Evolutionary conservation across 2,329 filamentous ascomycete genomes (phyloP), one percentile per base, ranked within the genome.

Genomic region (Coleophoma crateriformis): DNA sequence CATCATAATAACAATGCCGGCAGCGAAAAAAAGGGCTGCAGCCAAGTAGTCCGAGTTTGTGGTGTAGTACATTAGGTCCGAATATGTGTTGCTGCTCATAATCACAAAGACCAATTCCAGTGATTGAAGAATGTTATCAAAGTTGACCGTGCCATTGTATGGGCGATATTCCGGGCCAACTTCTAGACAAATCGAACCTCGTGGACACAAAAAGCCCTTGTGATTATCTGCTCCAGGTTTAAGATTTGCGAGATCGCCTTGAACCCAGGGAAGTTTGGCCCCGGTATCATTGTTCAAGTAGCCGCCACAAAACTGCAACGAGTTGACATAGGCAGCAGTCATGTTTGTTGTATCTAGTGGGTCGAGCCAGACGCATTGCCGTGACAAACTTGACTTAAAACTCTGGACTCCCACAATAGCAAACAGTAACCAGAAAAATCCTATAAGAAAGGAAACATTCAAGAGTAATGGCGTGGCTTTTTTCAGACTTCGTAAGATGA

Each of bases 31-130:
- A 3, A 97, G 72, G 1, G 91, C 89, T 4, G 90, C 84, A 14
- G 88, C 80, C 7, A 95, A 78, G 61, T 95, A 97, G 66, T 99
- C 94, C 22, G 89, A 95, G 62, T 95, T 84, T 47, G 88, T 90
- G 4, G 92, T 90, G 60, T 90, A 88, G 68, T 99, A 99, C 75
- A 99, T 90, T 47, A 97, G 72, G 67, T 97, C 90, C 1, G 90
- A 87, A 68, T 95, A 99, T 0, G 94, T 99, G 66, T 99, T 99
- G 45, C 90, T 92, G 61, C 90, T 96, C 89, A 99, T 99, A 64
- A 99, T 86, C 46, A 99, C 90, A 64, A 99, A 99, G 2, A 99
- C 91, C 50, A 97, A 75, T 69, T 99, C 90, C 47, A 97, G 71
- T 0, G 91, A 96, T 56, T 97, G 85, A 32, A 89, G 71, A 38